Evolutionary conservation across 2,329 filamentous ascomycete species (phyloP).

Genomic region (Sordariomycetes sp.): DNA sequence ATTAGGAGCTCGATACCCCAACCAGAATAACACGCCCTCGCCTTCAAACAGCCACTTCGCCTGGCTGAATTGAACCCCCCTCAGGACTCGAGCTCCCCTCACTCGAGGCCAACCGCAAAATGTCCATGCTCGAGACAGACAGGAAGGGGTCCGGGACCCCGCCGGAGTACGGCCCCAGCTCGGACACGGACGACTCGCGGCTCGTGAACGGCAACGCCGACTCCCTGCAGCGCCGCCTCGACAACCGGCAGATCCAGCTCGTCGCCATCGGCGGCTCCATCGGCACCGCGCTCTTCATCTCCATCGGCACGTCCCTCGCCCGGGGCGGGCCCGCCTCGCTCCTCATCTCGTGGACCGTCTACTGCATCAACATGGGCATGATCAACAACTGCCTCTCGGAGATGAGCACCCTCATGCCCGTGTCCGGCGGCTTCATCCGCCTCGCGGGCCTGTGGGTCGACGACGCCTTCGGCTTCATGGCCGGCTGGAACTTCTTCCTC

Average conservation of each 20-base stretch:
- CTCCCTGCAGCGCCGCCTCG: slow-evolving; percentile 40
- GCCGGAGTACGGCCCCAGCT: not conserved
- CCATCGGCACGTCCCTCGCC: slow-evolving; percentile 44
- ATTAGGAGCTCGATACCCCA: not conserved
- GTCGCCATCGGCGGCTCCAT: slow-evolving; percentile 49
- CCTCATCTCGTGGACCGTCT: slow-evolving; percentile 47
- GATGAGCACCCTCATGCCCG: slow-evolving; percentile 52
- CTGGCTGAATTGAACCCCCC: not conserved
- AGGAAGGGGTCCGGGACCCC: not conserved
- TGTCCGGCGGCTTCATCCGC: slow-evolving; percentile 53
- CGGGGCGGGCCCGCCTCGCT: slow-evolving; percentile 35
- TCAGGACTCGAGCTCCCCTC: not conserved
- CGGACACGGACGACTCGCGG: not conserved
- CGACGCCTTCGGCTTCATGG: slow-evolving; percentile 49
- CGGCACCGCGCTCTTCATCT: slow-evolving; percentile 49
- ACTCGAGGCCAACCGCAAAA: not conserved
- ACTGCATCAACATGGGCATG: slow-evolving; percentile 31
- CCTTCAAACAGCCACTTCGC: not conserved
- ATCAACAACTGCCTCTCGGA: slow-evolving; percentile 58
- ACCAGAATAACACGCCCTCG: not conserved
- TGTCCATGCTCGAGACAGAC: not conserved
- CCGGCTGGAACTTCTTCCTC: slow-evolving; percentile 33
- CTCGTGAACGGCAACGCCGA: not conserved
- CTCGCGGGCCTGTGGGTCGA: slow-evolving; percentile 56
- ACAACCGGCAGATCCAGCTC: slow-evolving; percentile 46